Evolutionary conservation across 176 grass and related monocot genomes (phyloP).

Genomic region (Panicum miliaceum): DNA sequence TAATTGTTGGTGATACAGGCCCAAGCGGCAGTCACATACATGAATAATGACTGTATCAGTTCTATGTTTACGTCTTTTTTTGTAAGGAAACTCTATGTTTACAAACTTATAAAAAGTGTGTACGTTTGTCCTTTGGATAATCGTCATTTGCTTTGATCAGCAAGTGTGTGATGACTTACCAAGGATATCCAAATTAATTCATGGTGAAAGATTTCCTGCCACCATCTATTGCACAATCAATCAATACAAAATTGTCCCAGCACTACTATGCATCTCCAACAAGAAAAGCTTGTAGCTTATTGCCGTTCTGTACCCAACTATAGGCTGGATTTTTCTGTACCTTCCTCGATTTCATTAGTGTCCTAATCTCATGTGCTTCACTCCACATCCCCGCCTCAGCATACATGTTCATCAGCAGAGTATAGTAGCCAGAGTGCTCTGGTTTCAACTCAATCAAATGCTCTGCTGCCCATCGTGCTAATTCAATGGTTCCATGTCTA

Average conservation of each 20-base stretch:
- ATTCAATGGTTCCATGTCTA: conserved; percentile 76
- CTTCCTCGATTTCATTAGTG: conserved; percentile 81
- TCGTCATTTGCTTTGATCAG: too few relatives aligned
- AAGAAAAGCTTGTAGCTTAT: conserved; percentile 57
- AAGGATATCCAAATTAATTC: too few relatives aligned
- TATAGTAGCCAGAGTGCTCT: conserved; percentile 80
- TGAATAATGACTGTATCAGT: too few relatives aligned
- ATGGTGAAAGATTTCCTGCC: conserved; percentile 11
- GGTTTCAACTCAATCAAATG: conserved; percentile 88
- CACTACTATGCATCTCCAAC: conserved; percentile 40
- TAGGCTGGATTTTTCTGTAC: conserved; percentile 81
- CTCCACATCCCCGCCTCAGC: conserved; percentile 78
- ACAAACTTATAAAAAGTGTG: too few relatives aligned
- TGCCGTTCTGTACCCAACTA: conserved; percentile 79
- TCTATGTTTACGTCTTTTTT: too few relatives aligned
- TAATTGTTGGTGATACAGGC: too few relatives aligned
- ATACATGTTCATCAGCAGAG: conserved; percentile 82
- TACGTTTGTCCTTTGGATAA: too few relatives aligned
- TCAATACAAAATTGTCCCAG: conserved; percentile 31
- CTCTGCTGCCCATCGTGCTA: conserved; percentile 67
- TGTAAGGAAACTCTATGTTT: too few relatives aligned
- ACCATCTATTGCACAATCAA: conserved; percentile 6
- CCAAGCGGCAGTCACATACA: too few relatives aligned
- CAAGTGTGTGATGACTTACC: conserved; percentile 81
- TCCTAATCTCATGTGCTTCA: conserved; percentile 70